These are phyloP conservation scores for Sphaerosporella brunnea DNA, from an alignment of 495 filamentous ascomycete species.

Conservation along the genomic window DNA sequence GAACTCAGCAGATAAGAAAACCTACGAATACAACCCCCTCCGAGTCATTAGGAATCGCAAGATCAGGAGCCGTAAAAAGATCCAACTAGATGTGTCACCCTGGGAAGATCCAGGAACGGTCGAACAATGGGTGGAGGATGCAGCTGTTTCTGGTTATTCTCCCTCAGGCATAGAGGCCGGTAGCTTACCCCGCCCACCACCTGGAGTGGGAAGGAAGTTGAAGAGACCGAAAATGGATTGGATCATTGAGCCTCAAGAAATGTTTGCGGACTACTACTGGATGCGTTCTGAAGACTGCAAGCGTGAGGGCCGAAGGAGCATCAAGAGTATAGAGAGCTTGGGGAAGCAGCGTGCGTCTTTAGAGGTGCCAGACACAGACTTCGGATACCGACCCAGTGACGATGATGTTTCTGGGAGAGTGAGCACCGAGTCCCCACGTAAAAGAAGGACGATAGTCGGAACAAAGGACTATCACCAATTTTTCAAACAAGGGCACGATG, in stretches of 20 bases:
- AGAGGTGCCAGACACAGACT: slow-evolving; percentile 6
- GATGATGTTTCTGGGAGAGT: not conserved
- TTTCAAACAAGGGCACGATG: not conserved
- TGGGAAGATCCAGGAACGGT: slow-evolving; percentile 23
- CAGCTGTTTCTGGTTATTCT: slow-evolving; percentile 6
- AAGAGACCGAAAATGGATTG: slow-evolving; percentile 24
- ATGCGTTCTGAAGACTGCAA: slow-evolving; percentile 6
- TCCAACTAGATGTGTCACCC: slow-evolving; percentile 21
- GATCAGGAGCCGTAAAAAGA: slow-evolving; percentile 21
- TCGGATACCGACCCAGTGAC: not conserved
- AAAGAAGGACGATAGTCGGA: not conserved
- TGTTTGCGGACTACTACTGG: slow-evolving; percentile 26
- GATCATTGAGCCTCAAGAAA: slow-evolving; percentile 20
- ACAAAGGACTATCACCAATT: not conserved
- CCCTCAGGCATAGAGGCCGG: not conserved
- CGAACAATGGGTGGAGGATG: slow-evolving; percentile 22
- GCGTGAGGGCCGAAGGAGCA: slow-evolving; percentile 11
- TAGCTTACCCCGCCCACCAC: slow-evolving; percentile 17
- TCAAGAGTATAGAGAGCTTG: slow-evolving; percentile 14
- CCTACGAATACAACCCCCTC: slow-evolving; percentile 18
- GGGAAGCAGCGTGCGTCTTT: slow-evolving; percentile 12
- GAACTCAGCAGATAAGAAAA: slow-evolving; percentile 8
- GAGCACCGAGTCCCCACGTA: not conserved
- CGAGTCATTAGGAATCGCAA: slow-evolving; percentile 23
- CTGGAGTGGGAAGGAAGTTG: slow-evolving; percentile 12